Percentiles rank a stretch among this genome's conserved stretches.
Evolutionary conservation across 331 rosid species (phyloP).

Genomic region (Quercus lobata): DNA sequence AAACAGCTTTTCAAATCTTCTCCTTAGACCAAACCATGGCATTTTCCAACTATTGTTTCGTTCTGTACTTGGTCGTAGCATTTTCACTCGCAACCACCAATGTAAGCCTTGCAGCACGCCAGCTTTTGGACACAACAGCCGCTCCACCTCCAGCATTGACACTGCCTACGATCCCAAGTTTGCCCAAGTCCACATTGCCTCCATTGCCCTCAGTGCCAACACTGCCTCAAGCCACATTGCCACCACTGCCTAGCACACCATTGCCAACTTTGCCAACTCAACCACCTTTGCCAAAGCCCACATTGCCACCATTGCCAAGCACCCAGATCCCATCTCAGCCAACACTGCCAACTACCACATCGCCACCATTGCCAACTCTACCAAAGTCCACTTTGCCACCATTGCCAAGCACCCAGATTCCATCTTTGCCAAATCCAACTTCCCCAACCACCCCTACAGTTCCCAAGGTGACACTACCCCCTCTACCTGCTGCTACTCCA

Average conservation of each 20-base stretch:
- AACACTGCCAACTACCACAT: not conserved
- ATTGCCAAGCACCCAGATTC: too few species aligned
- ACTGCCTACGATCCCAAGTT: slow-evolving; percentile 8
- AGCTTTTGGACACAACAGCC: slow-evolving; percentile 22
- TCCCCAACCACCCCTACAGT: too few species aligned
- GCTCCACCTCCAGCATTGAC: slow-evolving; percentile 20
- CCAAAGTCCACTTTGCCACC: not conserved
- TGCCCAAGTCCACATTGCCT: slow-evolving; percentile 20
- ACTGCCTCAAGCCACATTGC: slow-evolving; percentile 16
- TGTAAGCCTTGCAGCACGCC: slow-evolving; percentile 24
- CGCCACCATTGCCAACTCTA: not conserved
- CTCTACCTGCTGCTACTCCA: too few species aligned
- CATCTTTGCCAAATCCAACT: too few species aligned
- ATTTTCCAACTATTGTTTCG: slow-evolving; percentile 3
- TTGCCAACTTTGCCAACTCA: not conserved
- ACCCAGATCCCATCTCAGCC: too few species aligned
- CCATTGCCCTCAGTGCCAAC: slow-evolving; percentile 9
- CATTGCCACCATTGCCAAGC: slow-evolving; percentile 3
- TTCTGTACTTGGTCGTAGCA: not conserved
- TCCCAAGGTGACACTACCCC: too few species aligned
- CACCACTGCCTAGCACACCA: not conserved
- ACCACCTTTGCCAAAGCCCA: not conserved
- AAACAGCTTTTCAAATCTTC: not conserved
- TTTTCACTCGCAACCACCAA: slow-evolving; percentile 21
- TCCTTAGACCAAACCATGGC: slow-evolving; percentile 13